Conservation (phyloP, 495 filamentous ascomycete species). For the Bombardia bombarda region DNA sequence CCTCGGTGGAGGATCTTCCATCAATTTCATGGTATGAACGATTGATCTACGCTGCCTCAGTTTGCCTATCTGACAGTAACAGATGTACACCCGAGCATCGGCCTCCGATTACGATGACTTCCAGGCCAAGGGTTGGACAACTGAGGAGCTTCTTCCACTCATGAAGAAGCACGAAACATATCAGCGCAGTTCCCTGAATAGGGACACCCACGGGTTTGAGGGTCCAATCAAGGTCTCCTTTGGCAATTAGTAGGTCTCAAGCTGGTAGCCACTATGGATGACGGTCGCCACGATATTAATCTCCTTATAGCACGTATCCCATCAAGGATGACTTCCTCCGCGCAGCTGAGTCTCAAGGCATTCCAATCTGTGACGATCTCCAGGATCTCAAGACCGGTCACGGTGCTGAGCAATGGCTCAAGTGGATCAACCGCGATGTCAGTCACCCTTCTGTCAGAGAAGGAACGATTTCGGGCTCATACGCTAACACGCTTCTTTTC, state of each 20-base stretch:
- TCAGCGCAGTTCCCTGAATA: constrained; percentile 66
- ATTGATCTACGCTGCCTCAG: no score
- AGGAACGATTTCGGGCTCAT: background rate
- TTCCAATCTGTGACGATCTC: constrained; percentile 62
- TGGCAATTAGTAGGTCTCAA: constrained; percentile 53
- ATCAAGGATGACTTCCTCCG: constrained; percentile 74
- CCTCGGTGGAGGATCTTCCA: constrained; percentile 68
- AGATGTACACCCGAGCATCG: constrained; percentile 83
- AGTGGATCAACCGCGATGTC: constrained; percentile 65
- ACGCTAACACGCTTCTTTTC: background rate
- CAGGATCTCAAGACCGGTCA: constrained; percentile 60
- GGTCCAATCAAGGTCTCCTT: constrained; percentile 84
- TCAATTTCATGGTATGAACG: constrained; percentile 64
- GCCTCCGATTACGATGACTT: constrained; percentile 82
- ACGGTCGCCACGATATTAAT: no score
- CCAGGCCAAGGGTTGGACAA: constrained; percentile 72
- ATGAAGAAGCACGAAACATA: constrained; percentile 86
- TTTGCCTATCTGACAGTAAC: background rate
- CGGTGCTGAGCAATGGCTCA: constrained; percentile 52
- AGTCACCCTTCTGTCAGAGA: constrained; percentile 15
- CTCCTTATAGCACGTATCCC: constrained; percentile 46
- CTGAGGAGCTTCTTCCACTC: constrained; percentile 67
- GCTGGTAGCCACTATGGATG: no score
- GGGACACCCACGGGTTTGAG: constrained; percentile 68
- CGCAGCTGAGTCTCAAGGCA: constrained; percentile 68